phyloP scores from a whole-genome alignment of 352 stramenopile genomes.

The Phytophthora colocasiae region DNA sequence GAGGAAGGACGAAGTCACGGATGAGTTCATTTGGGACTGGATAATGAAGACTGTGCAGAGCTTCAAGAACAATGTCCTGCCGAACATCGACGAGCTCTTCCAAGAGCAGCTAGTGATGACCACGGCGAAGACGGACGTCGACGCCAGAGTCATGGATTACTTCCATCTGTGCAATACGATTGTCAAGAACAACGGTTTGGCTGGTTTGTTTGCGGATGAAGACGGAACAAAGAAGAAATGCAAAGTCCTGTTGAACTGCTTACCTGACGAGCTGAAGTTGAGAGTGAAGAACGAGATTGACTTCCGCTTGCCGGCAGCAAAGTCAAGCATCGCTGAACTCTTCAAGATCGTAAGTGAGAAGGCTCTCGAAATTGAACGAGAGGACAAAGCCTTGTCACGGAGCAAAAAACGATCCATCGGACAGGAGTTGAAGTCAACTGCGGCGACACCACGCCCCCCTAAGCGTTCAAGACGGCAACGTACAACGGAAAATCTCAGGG shows the following conservation, averaged over 20 bases:
- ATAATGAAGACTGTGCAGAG: constrained; percentile 5
- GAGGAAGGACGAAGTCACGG: constrained; percentile 8
- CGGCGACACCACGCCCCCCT: no score
- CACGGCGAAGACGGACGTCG: constrained; percentile 7
- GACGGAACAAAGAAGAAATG: constrained; percentile 20
- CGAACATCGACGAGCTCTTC: constrained; percentile 12
- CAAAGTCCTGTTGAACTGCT: constrained; percentile 17
- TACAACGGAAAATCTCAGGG: background rate
- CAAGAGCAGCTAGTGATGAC: constrained; percentile 2
- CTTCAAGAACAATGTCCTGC: constrained; percentile 14
- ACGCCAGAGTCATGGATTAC: constrained; percentile 18
- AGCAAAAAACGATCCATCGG: constrained; percentile 1
- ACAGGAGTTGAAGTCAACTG: no score
- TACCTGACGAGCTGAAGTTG: constrained; percentile 6
- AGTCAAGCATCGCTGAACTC: constrained; percentile 10
- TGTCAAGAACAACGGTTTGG: constrained; percentile 11
- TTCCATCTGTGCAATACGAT: constrained; percentile 27
- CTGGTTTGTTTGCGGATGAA: constrained; percentile 3
- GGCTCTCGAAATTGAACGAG: constrained; percentile 11
- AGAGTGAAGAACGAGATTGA: constrained; percentile 21
- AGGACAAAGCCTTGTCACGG: background rate
- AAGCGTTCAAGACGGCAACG: no score
- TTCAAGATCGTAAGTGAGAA: constrained; percentile 21
- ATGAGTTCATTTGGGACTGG: constrained; percentile 21
- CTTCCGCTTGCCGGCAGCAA: constrained; percentile 8